These are phyloP conservation scores for Syzygium aromaticum DNA, from an alignment of 345 rosid genomes.

Conservation along the genomic window DNA sequence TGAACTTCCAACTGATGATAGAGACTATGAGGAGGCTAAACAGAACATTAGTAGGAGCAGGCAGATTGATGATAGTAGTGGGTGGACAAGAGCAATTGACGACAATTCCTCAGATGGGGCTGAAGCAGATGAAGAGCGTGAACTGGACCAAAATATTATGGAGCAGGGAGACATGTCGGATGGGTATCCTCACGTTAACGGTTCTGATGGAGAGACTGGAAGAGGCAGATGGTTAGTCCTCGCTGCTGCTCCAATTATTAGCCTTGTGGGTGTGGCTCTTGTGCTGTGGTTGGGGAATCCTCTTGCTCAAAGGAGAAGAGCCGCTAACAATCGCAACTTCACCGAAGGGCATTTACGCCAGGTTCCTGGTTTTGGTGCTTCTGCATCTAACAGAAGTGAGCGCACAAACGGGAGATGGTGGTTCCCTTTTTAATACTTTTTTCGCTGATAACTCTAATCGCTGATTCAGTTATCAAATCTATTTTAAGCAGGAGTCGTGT, in stretches of 20 bases:
- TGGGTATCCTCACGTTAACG: constrained; percentile 2
- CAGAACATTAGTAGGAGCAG: constrained; percentile 14
- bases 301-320: constrained; percentile 23
- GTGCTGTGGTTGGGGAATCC: constrained; percentile 62
- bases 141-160: constrained; percentile 3
- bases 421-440: constrained; percentile 39
- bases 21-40: constrained; percentile 70
- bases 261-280: constrained; percentile 69
- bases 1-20: constrained; percentile 88
- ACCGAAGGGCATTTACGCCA: background rate
- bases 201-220: constrained; percentile 15
- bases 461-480: background rate
- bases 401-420: constrained; percentile 76
- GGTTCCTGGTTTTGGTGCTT: background rate
- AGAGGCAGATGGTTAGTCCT: constrained; percentile 70
- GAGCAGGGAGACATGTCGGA: constrained; percentile 16
- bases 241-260: constrained; percentile 79
- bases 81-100: constrained; percentile 29
- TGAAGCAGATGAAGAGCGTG: constrained; percentile 27
- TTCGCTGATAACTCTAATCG: background rate
- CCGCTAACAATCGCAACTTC: constrained; percentile 9
- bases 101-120: constrained; percentile 36
- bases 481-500: background rate
- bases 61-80: constrained; percentile 13
- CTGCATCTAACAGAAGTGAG: constrained; percentile 28